phyloP scores from a whole-genome alignment of 108 stramenopile species.

The Ochromonas danica region DNA sequence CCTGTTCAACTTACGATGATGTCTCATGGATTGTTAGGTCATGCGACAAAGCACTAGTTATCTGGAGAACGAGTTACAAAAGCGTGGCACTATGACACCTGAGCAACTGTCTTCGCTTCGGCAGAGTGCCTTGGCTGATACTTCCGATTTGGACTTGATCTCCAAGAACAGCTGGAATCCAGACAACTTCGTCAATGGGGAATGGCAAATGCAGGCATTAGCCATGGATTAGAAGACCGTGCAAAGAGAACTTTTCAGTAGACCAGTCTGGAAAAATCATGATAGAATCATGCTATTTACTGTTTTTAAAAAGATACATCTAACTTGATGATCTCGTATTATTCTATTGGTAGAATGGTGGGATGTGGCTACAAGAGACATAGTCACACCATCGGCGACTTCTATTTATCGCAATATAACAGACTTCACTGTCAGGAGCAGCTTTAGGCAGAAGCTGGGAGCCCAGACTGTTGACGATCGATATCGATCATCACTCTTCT shows the following conservation, averaged over 20 bases:
- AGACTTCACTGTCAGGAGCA: background rate
- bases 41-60: background rate
- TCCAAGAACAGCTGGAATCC: background rate
- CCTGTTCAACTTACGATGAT: too few species aligned
- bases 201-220: background rate
- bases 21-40: background rate
- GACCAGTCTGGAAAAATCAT: too few species aligned
- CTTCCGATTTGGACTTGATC: background rate
- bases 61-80: background rate
- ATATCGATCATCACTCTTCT: slow-evolving; percentile 67
- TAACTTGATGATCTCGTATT: too few species aligned
- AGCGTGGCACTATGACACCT: background rate
- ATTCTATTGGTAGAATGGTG: too few species aligned
- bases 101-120: background rate
- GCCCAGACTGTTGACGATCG: background rate
- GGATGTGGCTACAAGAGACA: too few species aligned
- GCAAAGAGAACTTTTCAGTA: too few species aligned
- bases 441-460: background rate
- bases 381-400: too few species aligned
- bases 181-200: background rate
- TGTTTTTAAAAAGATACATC: too few species aligned
- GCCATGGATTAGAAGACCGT: too few species aligned
- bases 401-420: too few species aligned
- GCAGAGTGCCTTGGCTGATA: background rate
- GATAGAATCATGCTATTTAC: too few species aligned